These are phyloP conservation scores for Citrus glauca DNA, from an alignment of 345 rosid species.

Conservation along the genomic window DNA sequence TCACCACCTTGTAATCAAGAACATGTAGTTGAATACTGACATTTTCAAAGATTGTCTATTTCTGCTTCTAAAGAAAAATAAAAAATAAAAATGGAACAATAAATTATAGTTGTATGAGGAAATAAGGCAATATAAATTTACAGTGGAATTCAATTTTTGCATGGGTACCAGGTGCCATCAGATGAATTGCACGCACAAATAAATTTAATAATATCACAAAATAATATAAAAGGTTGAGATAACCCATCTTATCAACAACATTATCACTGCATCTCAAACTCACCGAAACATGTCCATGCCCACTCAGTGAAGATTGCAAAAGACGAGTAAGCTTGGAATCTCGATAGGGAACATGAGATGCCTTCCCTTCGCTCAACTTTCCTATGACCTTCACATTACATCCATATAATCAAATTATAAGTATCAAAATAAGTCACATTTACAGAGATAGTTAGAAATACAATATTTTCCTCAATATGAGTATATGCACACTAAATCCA, in stretches of 20 bases:
- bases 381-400: constrained; percentile 81
- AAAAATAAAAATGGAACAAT: neutral
- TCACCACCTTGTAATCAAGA: neutral
- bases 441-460: neutral
- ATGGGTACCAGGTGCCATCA: neutral
- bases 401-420: constrained; percentile 14
- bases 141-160: neutral
- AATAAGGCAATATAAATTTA: neutral
- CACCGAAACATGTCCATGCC: constrained; percentile 99
- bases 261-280: constrained; percentile 30
- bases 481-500: neutral
- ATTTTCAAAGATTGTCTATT: neutral
- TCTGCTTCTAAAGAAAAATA: neutral
- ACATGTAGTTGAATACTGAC: neutral
- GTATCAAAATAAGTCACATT: constrained; percentile 4
- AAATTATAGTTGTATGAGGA: neutral
- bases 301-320: constrained; percentile 93
- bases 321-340: constrained; percentile 99
- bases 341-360: constrained; percentile 97
- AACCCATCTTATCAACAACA: neutral
- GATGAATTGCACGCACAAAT: neutral
- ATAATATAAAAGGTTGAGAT: neutral
- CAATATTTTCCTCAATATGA: neutral
- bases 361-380: constrained; percentile 97
- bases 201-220: neutral